Evolutionary conservation across 2,329 filamentous ascomycete genomes (phyloP), one percentile per base, ranked within the genome.

Genomic region (Daldinia eschscholtzii): DNA sequence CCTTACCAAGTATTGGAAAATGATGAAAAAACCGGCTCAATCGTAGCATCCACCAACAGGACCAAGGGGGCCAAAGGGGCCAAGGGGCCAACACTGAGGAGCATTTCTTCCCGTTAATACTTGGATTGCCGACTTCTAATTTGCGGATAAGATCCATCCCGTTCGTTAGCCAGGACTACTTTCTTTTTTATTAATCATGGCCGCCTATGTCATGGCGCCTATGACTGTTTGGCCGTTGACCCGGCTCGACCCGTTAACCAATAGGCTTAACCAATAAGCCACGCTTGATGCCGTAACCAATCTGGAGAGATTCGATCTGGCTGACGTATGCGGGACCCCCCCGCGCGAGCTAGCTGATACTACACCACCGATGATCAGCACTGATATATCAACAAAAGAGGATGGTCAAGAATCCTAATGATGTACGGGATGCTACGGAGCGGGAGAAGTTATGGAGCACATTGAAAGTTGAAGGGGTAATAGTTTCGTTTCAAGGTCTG

Each of bases 341-440:
- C 63, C 60, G 64, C 57, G 55, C 23, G 61, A 59, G 46, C 48
- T 62, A 55, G 50, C 42, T 50, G 58, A 68, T 64, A 18, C 58
- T 68, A 70, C 59, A 64, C 48, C 23, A 39, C 59, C 33, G 39
- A 59, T 55, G 68, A 70, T 70, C 68, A 64, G 68, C 68, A 61
- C 30, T 33, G 44, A 56, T 56, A 35, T 57, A 57, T 56, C 59
- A 65, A 64, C 58, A 64, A 65, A 70, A 42, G 59, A 58, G 30
- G 59, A 57, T 53, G 44, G 28, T 42, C 23, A 57, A 48, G 59
- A 56, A 68, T 66, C 59, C 62, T 66, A 53, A 70, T 70, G 68
- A 66, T 70, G 62, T 68, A 68, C 44, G 26, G 58, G 58, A 70
- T 70, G 67, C 61, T 70, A 70, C 67, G 4, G 44, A 61, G 48